Evolutionary conservation across 345 rosid genomes (phyloP), one percentile per base, ranked within the genome.

Genomic region (Ailanthus altissimus): DNA sequence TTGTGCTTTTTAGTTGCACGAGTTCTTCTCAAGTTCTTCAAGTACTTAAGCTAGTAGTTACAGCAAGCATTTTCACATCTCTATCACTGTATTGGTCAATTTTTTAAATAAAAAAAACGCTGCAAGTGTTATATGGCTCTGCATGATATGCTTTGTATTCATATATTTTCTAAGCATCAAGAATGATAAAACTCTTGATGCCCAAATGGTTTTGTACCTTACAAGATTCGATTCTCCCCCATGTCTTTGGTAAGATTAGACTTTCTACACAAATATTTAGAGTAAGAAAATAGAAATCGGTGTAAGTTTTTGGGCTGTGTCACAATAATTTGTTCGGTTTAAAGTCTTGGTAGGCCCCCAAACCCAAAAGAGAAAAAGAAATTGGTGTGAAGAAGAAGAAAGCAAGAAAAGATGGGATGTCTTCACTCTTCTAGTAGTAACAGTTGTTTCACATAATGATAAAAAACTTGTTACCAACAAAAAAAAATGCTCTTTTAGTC

Each of bases 1-100:
- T 73, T 61, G 62, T 53, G 81, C 72, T 18, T 43, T 28, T 65
- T n/a, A 59, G 64, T 5, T 36, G 60, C 54, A n/a, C n/a, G n/a
- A n/a, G n/a, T 36, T 58, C 12, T 73, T 70, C 77, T 4, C 40
- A n/a, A n/a, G n/a, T n/a, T n/a, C n/a, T n/a, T n/a, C 62, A 40
- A 64, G 53, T 73, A 14, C 28, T 36, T 6, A 54, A 38, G 25
- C 20, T 26, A 9, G 32, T 13, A 57, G 61, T 57, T 25, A 3
- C 26, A 68, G 54, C 57, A 25, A 68, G 40, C 56, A 23, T 25
- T 67, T 47, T 14, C n/a, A 25, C 46, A 25, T n/a, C 40, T 47
- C 40, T 14, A 23, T 7, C 5, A 45, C 8, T 21, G 38, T 10
- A 25, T 13, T 32, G 40, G 43, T 26, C 18, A 61, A 32, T 28